Evolutionary conservation across 768 basidiomycete genomes (phyloP).

Genomic region (Mycena leptocephala): DNA sequence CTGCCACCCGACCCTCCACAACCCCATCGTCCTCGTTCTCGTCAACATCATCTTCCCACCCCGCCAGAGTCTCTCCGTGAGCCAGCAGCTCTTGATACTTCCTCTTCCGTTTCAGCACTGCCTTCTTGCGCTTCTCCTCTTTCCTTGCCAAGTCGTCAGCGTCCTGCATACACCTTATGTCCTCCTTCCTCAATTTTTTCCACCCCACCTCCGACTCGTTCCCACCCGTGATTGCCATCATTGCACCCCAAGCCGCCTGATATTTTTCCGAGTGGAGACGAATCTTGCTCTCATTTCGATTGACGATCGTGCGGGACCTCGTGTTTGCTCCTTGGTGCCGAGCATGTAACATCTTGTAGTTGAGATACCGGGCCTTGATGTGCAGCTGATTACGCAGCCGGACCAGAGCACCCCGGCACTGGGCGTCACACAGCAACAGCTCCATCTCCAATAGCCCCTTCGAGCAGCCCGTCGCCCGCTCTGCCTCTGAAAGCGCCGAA

Average conservation of each 20-base stretch:
- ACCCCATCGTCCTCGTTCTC: background rate
- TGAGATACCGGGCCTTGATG: background rate
- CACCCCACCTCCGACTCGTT: slow-evolving; percentile 6
- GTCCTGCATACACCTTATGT: slow-evolving; percentile 14
- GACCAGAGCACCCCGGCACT: slow-evolving; percentile 5
- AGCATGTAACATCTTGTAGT: background rate
- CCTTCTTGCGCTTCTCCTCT: background rate
- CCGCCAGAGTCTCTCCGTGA: background rate
- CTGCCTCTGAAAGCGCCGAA: background rate
- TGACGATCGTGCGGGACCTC: background rate
- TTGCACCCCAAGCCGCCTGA: slow-evolving; percentile 3
- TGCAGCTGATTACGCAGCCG: background rate
- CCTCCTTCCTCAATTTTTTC: background rate
- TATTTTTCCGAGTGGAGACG: slow-evolving; percentile 16
- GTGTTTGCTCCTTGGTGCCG: background rate
- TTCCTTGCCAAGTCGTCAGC: background rate
- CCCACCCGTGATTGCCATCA: background rate
- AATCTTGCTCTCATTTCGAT: slow-evolving; percentile 19
- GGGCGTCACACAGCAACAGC: slow-evolving; percentile 3
- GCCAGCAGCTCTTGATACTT: background rate
- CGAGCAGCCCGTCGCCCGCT: background rate
- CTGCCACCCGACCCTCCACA: background rate
- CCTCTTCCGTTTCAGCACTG: background rate
- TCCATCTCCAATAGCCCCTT: background rate
- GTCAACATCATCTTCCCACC: background rate